Evolutionary conservation across 2,329 filamentous ascomycete species (phyloP).

Genomic region (Aspergillus quadricinctus): DNA sequence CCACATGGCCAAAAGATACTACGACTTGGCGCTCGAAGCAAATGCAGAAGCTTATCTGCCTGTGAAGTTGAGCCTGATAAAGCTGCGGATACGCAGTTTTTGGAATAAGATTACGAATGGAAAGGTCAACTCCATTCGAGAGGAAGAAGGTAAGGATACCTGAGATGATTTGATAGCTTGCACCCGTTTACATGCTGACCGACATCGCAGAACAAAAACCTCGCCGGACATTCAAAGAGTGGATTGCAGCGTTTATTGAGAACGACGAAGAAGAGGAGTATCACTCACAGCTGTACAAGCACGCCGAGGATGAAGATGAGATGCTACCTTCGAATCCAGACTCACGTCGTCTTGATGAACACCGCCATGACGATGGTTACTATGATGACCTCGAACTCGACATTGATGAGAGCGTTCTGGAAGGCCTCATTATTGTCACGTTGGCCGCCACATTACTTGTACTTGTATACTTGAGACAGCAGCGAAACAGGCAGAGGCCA

Average conservation of each 20-base stretch:
- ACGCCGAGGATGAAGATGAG: conserved; percentile 30
- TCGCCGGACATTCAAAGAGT: conserved; percentile 75
- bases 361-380: conserved; percentile 46
- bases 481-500: conserved; percentile 36
- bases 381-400: conserved; percentile 59
- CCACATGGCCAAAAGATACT: conserved; percentile 93
- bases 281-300: conserved; percentile 50
- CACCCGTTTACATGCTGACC: conserved; percentile 23
- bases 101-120: conserved; percentile 94
- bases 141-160: conserved; percentile 69
- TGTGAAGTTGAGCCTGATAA: conserved; percentile 81
- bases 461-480: conserved; percentile 68
- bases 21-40: conserved; percentile 85
- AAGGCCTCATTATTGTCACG: conserved; percentile 78
- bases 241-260: conserved; percentile 80
- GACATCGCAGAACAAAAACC: conserved; percentile 57
- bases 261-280: conserved; percentile 65
- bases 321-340: conserved; percentile 26
- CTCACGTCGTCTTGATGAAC: conserved; percentile 23
- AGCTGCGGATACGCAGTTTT: conserved; percentile 77
- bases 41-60: conserved; percentile 93
- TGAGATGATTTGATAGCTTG: neutral
- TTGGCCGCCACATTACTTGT: conserved; percentile 70
- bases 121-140: conserved; percentile 85
- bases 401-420: conserved; percentile 73